phyloP scores from a whole-genome alignment of 495 filamentous ascomycete genomes.

The Lichenothelia convexa region DNA sequence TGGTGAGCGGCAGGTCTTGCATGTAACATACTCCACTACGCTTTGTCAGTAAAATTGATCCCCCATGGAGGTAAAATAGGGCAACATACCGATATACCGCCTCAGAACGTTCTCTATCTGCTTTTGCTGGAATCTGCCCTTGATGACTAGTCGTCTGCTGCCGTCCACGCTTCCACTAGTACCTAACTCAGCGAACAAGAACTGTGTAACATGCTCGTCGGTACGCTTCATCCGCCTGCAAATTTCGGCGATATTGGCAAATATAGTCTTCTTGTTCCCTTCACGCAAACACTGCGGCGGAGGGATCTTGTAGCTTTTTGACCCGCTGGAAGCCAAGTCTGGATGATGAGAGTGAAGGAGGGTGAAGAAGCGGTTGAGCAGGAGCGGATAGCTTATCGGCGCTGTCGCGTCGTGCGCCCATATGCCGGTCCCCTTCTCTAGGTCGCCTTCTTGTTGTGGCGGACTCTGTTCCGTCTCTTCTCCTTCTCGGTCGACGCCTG shows the following conservation, averaged over 20 bases:
- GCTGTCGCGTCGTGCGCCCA: constrained; percentile 67
- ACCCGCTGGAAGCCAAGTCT: constrained; percentile 70
- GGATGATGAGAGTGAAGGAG: constrained; percentile 85
- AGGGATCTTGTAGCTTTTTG: constrained; percentile 94
- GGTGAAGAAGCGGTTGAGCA: constrained; percentile 80
- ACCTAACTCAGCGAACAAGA: constrained; percentile 94
- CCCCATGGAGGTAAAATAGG: not conserved
- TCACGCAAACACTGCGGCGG: constrained; percentile 97
- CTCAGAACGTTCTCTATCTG: constrained; percentile 91
- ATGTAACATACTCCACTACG: constrained; percentile 93
- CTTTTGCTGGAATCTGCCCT: constrained; percentile 96
- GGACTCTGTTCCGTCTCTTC: constrained; percentile 31
- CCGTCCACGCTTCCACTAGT: constrained; percentile 90
- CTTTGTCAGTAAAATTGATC: not conserved
- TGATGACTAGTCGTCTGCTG: constrained; percentile 83
- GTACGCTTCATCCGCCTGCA: constrained; percentile 90
- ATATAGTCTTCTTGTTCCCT: constrained; percentile 99
- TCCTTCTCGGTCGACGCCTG: constrained; percentile 35
- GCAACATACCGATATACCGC: constrained; percentile 70
- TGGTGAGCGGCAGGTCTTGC: constrained; percentile 71
- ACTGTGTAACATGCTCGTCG: constrained; percentile 92
- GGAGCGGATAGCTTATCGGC: constrained; percentile 62
- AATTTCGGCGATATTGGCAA: constrained; percentile 91
- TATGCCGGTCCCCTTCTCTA: constrained; percentile 80
- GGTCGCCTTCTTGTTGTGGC: constrained; percentile 49